Percentiles rank a stretch among this genome's conserved stretches.
Conservation (phyloP, 2,329 filamentous ascomycete genomes). For the Epichloe bromicola region DNA sequence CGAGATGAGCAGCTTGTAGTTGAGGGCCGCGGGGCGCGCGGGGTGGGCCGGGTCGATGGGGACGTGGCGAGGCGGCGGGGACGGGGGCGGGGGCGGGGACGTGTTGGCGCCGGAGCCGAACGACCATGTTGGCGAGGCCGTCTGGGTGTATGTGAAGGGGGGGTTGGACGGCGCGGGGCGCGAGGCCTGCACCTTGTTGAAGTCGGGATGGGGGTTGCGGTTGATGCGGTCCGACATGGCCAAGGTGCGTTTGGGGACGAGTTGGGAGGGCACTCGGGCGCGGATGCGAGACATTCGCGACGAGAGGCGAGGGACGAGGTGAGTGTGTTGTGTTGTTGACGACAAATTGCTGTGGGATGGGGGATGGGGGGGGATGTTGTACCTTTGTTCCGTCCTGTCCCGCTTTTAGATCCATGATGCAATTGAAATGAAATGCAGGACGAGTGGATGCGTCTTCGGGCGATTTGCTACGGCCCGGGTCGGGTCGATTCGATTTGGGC, state of each 20-base stretch:
- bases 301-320: neutral
- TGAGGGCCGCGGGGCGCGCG: constrained; percentile 53
- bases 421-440: neutral
- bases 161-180: constrained; percentile 46
- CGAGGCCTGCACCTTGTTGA: constrained; percentile 55
- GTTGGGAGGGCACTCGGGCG: neutral
- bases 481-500: neutral
- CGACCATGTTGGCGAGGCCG: constrained; percentile 51
- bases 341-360: neutral
- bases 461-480: too few relatives aligned
- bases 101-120: constrained; percentile 53
- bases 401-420: neutral
- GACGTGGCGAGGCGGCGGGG: constrained; percentile 39
- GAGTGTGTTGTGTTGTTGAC: neutral
- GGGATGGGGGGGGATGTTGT: neutral
- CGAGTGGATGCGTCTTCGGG: neutral
- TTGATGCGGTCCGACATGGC: constrained; percentile 21
- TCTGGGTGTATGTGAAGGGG: constrained; percentile 46
- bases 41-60: constrained; percentile 69
- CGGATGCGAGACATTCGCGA: neutral
- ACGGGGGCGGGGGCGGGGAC: constrained; percentile 10
- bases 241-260: constrained; percentile 1
- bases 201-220: constrained; percentile 61
- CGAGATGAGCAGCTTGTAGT: constrained; percentile 88
- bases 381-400: neutral